phyloP scores from a whole-genome alignment of 495 filamentous ascomycete species.

The Neurospora sp. region DNA sequence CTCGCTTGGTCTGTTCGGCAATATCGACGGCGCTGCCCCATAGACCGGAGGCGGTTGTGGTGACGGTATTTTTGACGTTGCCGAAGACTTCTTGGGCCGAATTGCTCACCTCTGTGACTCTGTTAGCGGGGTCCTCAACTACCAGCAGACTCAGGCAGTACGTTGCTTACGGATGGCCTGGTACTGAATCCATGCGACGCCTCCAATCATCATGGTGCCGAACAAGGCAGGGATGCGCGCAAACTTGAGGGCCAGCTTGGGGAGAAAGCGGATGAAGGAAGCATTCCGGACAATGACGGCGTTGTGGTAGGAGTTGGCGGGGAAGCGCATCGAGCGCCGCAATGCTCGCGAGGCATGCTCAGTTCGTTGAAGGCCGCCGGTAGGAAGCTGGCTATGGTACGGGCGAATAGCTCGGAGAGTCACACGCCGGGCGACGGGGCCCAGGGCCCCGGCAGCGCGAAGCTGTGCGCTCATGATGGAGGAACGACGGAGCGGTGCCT shows the following conservation, averaged over 20 bases:
- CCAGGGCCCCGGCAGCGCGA: slow-evolving; percentile 56
- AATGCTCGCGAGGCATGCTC: slow-evolving; percentile 49
- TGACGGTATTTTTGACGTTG: slow-evolving; percentile 57
- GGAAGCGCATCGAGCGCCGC: slow-evolving; percentile 59
- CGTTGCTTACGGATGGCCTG: slow-evolving; percentile 72
- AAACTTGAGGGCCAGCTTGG: slow-evolving; percentile 81
- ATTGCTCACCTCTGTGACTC: slow-evolving; percentile 64
- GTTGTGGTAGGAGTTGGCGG: slow-evolving; percentile 74
- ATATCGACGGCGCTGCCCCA: slow-evolving; percentile 62
- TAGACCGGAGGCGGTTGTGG: slow-evolving; percentile 51
- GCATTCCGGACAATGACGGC: slow-evolving; percentile 73
- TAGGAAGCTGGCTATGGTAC: slow-evolving; percentile 46
- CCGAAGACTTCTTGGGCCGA: slow-evolving; percentile 77
- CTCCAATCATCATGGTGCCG: slow-evolving; percentile 77
- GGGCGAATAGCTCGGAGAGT: slow-evolving; percentile 51
- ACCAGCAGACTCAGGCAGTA: neutral
- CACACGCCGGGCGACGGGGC: slow-evolving; percentile 49
- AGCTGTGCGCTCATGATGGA: slow-evolving; percentile 73
- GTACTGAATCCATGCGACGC: slow-evolving; percentile 87
- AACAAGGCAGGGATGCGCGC: slow-evolving; percentile 80
- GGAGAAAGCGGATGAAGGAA: slow-evolving; percentile 79
- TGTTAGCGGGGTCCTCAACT: neutral
- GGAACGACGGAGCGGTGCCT: neutral
- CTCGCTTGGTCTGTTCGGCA: slow-evolving; percentile 64
- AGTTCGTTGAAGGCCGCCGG: slow-evolving; percentile 60